Base-by-base conservation (phyloP, 139 green algal species). In the Astrephomene gubernaculifera region DNA sequence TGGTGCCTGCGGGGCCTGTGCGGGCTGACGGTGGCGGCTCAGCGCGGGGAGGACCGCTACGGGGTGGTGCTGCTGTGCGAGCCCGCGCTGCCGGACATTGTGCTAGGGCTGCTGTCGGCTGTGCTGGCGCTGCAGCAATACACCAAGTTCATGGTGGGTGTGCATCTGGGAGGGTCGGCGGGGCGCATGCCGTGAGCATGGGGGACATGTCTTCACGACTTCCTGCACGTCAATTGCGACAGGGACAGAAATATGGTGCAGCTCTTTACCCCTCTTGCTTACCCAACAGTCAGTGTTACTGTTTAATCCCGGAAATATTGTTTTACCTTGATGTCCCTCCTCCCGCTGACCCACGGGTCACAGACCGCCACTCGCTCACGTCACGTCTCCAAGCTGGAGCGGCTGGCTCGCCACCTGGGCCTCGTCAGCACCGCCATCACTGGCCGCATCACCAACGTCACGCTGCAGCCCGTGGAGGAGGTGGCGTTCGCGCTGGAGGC, bases 51-150 rank as follows among this genome's bases (percentile, higher is more conserved):
- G 72, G 89, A 92, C 79, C 82, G 82, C 54, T 92, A 88, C 53
- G 89, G 89, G 2, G 82, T 90, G 76, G 67, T 90, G 71, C 83
- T 92, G 64, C 75, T 90, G 38, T 81, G 86, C 39, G 65, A 76
- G 9, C 89, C 89, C 2, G 41, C 29, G 2, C 76, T 92, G 45
- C 68, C 71, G 8, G 86, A 90, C 54, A 72, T 89, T 2, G 1
- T 44, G 35, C 7, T 65, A 31, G 29, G 24, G 19, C 82, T 92
- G 41, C 69, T 86, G 38, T 65, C 65, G 5, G 38, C 43, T 0
- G 71, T 90, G n/a, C 53, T 86, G 64, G 89, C 72, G 44, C 69
- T 89, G 79, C 86, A 90, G 78, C 27, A 83, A 63, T 90, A 88
- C 78, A 80, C 71, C 25, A 90, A 88, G 76, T 60, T 71, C 33